Base-by-base conservation (phyloP, 73 alveolate genomes). In the Paramecium bursaria region DNA sequence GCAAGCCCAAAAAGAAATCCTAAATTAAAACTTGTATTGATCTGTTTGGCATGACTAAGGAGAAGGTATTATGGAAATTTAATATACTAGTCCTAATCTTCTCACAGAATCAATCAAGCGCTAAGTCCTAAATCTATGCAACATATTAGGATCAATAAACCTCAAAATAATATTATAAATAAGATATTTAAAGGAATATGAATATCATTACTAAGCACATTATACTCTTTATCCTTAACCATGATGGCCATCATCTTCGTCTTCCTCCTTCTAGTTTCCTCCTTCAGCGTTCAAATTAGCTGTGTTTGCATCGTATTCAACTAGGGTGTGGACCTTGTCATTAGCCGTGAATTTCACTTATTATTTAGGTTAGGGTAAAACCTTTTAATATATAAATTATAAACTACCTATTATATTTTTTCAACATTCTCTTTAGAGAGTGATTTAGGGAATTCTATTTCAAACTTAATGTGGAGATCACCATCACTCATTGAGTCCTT, bases 401-500 rank as follows among this genome's bases (percentile, higher is more conserved):
- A 17, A 14, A 31, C 31, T 79, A 52, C 75, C 30, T 75, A 33
- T 3, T 74, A 46, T 26, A 49, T 33, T 48, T 53, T 39, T 53
- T 77, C 52, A 17, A 22, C 33, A 15, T 50, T 2, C 11, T 79
- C 49, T 33, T 14, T 46, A 53, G 30, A 11, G 19, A 52, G 25
- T 52, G 17, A 5, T 23, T 44, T 44, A 7, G 49, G 48, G 51
- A 54, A 50, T 76, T 53, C 75, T 21, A 76, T 22, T 30, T 79
- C 76, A 73, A 79, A 79, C 25, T 39, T 54, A 39, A 79, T 31
- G 35, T 50, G 53, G 21, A 79, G 85, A 51, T 79, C 76, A 19
- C 89, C 89, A 21, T 79, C 85, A 39, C 85, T 53, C 85, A 79
- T 53, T 14, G 89, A 80, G 54, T 79, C 89, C 74, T 79, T 79